Evolutionary conservation across 305 asterid genomes (phyloP), one percentile per base, ranked within the genome.

Genomic region (Ruellia speciosa): DNA sequence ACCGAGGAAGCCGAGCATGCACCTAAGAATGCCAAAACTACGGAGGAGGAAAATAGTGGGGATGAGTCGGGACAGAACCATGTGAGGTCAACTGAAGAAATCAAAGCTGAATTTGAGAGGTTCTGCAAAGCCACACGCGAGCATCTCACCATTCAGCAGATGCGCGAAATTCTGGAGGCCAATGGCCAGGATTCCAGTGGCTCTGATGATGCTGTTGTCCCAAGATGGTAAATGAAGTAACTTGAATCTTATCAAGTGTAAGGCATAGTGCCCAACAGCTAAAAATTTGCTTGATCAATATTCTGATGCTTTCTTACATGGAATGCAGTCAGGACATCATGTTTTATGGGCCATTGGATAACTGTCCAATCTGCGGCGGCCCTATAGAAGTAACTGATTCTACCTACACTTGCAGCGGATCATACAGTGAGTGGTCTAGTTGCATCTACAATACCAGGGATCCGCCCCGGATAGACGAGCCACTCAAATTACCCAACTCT

Each of bases 191-290:
- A 72, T 58, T 5, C 81, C 0, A 34, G 69, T 9, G 84, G 76
- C 37, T 15, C 68, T 0, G 94, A 86, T 49, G 99, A 84, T 20
- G 94, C 88, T 9, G 90, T 92, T 48, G 93, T 92, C 16, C 88
- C 93, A 4, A 75, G 71, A 86, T 92, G 98, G 97, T 52, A 24
- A 24, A 4, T 24, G 31, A 24, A 24, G 31, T 24, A 24, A 24
- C 31, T 24, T 24, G 3, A 24, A 24, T 24, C 31, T 24, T 24
- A 24, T 24, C 31, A 24, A 24, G 3, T 24, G 3, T 24, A 24
- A 4, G 31, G 31, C 31, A 24, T 24, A 24, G 4, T 24, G 31
- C 31, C 31, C 31, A 24, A 24, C 31, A 24, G 31, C 31, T 24
- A 24, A 24, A 24, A 24, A 14, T 41, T 6, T 33, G 3, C 40